Conservation (phyloP, 352 stramenopile genomes). For the Phytopythium kandeliae region DNA sequence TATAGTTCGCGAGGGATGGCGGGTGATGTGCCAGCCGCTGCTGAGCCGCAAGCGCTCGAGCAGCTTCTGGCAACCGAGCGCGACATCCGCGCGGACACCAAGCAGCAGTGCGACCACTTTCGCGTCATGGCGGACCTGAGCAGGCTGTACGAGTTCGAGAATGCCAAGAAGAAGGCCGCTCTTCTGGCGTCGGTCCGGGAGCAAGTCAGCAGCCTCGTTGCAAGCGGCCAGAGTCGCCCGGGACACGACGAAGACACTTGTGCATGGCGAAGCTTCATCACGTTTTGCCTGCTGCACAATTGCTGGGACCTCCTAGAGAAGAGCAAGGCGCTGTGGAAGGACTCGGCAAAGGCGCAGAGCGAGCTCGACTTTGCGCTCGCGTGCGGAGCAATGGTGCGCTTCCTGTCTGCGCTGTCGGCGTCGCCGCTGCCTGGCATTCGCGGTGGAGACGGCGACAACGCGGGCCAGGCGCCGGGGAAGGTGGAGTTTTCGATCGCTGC, state of each 20-base stretch:
- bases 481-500: constrained; percentile 32
- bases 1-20: neutral
- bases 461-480: constrained; percentile 6
- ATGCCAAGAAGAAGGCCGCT: constrained; percentile 21
- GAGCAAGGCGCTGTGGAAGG: constrained; percentile 16
- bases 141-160: constrained; percentile 38
- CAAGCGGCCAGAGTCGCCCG: constrained; percentile 4
- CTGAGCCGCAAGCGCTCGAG: constrained; percentile 19
- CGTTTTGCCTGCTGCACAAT: constrained; percentile 46
- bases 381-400: constrained; percentile 38
- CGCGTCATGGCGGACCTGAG: constrained; percentile 39
- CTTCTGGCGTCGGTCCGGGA: constrained; percentile 28
- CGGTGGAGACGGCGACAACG: constrained; percentile 3
- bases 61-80: constrained; percentile 19
- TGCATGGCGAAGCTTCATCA: constrained; percentile 36
- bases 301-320: constrained; percentile 48
- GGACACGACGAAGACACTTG: neutral
- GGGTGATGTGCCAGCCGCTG: no score
- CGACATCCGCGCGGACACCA: constrained; percentile 13
- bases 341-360: constrained; percentile 14
- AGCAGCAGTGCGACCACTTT: constrained; percentile 45
- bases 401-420: constrained; percentile 30
- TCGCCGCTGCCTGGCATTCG: constrained; percentile 13
- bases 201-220: constrained; percentile 10
- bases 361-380: constrained; percentile 45